These are phyloP conservation scores for Mesembryanthemum crystallinum DNA, from an alignment of 148 eudicot genomes.

Conservation along the genomic window DNA sequence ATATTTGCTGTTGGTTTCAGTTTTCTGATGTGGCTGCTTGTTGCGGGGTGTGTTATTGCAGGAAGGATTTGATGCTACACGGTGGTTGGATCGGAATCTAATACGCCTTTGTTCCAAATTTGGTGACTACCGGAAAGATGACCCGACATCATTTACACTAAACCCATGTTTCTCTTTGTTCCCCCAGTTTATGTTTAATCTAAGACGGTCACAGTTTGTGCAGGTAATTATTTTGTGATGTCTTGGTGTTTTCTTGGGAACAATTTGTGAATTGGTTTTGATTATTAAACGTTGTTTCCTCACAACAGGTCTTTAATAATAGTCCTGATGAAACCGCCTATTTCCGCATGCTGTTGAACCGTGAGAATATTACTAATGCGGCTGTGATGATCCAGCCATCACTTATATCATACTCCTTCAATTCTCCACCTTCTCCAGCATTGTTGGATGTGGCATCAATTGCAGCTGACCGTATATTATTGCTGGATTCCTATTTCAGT, in stretches of 20 bases:
- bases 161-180: constrained; percentile 85
- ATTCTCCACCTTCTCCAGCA: constrained; percentile 79
- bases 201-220: constrained; percentile 89
- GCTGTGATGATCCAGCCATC: constrained; percentile 97
- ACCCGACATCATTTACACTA: constrained; percentile 82
- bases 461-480: constrained; percentile 77
- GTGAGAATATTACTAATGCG: constrained; percentile 78
- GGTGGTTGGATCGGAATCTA: constrained; percentile 92
- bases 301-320: constrained; percentile 71
- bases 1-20: not conserved
- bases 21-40: not conserved
- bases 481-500: constrained; percentile 90
- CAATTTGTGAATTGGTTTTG: not conserved
- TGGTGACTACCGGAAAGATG: constrained; percentile 95
- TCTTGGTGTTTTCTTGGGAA: not conserved
- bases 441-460: constrained; percentile 85
- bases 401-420: constrained; percentile 80
- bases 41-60: constrained; percentile 31
- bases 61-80: constrained; percentile 95
- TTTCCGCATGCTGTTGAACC: constrained; percentile 84
- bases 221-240: constrained; percentile 47
- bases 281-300: not conserved
- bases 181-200: constrained; percentile 94
- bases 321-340: constrained; percentile 99
- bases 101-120: constrained; percentile 90